Evolutionary conservation across 305 asterid genomes (phyloP), one percentile per base, ranked within the genome.

Genomic region (Fraxinus latifolia): DNA sequence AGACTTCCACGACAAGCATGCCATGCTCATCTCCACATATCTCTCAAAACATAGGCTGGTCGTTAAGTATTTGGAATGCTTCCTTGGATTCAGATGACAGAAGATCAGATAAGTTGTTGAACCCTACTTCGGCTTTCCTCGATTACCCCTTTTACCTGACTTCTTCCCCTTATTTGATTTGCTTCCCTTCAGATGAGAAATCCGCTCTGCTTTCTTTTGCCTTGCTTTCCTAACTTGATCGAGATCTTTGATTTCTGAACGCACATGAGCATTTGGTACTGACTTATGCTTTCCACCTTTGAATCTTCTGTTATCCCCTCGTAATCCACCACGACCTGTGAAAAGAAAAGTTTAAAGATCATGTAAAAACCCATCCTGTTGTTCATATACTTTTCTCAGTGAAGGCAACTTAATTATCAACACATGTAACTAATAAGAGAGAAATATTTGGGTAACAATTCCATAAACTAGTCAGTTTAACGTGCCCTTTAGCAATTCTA

Each of bases 201-300:
- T 76, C 31, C 92, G 78, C 65, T 86, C 93, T 19, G 94, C 91
- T 85, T 92, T 95, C 94, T 89, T 92, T 81, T 91, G 95, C 85
- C 97, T 90, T 47, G 90, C 97, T 84, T 95, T 95, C 68, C 97
- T 85, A 80, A 95, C 92, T 83, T 93, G 98, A 14, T 94, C 97
- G 0, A 68, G 77, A 80, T 95, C 91, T 87, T 92, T 95, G 80
- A 92, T 90, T 84, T 94, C 98, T 36, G 97, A 91, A 68, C 91
- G 93, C 21, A 95, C 85, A 77, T 95, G 94, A 19, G 99, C 97
- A 68, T 95, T 95, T 21, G 97, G 95, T 70, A 95, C 81, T 0
- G 90, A 11, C 6, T 78, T 85, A 15, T 76, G 78, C 80, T 75
- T 86, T 78, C 96, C 93, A 31, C 97, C 95, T 83, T 91, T 88